Evolutionary conservation across 495 filamentous ascomycete genomes (phyloP).

Genomic region (Thermothielavioides terrestris): DNA sequence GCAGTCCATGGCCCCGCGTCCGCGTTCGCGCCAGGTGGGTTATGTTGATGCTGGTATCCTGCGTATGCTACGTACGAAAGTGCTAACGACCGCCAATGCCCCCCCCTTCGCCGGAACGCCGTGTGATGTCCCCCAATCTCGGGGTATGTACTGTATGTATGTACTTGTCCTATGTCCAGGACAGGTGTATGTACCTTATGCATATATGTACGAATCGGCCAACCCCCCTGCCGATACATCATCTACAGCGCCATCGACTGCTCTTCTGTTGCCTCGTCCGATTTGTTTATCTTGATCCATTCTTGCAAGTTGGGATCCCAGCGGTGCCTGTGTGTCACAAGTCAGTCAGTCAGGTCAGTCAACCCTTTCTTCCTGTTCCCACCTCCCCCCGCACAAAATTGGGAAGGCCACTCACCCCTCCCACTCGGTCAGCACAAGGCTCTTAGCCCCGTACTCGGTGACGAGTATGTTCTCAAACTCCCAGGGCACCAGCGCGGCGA

Average conservation of each 20-base stretch:
- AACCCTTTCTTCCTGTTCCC: background rate
- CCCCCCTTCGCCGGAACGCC: background rate
- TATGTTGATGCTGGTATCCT: no score
- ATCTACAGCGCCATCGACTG: background rate
- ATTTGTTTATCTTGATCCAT: constrained; percentile 37
- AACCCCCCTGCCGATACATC: no score
- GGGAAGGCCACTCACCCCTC: constrained; percentile 43
- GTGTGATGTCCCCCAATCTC: no score
- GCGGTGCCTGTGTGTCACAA: constrained; percentile 33
- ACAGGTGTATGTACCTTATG: no score
- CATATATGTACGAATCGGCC: no score
- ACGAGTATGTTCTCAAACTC: constrained; percentile 61
- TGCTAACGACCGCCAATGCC: no score
- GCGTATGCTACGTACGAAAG: no score
- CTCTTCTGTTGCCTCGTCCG: constrained; percentile 11
- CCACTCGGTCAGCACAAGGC: constrained; percentile 56
- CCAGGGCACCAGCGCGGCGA: constrained; percentile 66
- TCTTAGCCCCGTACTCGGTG: constrained; percentile 63
- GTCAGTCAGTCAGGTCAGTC: constrained; percentile 14
- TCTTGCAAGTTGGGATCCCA: constrained; percentile 39
- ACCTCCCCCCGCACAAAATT: background rate
- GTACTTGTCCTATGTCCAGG: background rate
- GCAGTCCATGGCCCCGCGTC: no score
- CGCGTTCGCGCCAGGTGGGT: no score
- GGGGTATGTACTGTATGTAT: background rate